Conservation (phyloP, 2,329 filamentous ascomycete species). For the Penicillium aurantiogriseum region DNA sequence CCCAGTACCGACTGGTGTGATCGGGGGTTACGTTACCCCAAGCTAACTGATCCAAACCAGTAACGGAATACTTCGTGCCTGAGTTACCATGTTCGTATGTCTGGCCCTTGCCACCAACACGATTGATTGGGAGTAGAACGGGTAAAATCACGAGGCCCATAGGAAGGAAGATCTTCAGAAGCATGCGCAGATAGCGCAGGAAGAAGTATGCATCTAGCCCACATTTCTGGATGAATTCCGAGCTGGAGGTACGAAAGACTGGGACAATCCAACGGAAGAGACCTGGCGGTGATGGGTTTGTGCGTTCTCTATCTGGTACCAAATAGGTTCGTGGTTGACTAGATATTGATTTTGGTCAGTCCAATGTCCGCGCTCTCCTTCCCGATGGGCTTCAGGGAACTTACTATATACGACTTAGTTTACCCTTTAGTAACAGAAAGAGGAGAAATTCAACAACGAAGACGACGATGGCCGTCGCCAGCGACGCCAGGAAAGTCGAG, state of each 20-base stretch:
- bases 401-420: conserved; percentile 79
- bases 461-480: conserved; percentile 61
- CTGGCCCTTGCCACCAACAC: conserved; percentile 65
- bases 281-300: conserved; percentile 65
- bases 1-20: conserved; percentile 72
- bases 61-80: conserved; percentile 49
- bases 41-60: conserved; percentile 75
- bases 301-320: conserved; percentile 80
- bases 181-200: conserved; percentile 79
- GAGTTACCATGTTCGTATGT: conserved; percentile 45
- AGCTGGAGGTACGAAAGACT: conserved; percentile 67
- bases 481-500: conserved; percentile 62
- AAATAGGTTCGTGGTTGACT: conserved; percentile 83
- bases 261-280: conserved; percentile 55
- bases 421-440: conserved; percentile 76
- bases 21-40: conserved; percentile 78
- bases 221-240: conserved; percentile 90
- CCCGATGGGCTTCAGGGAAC: conserved; percentile 30
- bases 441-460: conserved; percentile 63
- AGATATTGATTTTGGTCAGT: conserved; percentile 10
- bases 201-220: conserved; percentile 98
- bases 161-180: conserved; percentile 89
- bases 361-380: background rate
- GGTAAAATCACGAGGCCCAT: conserved; percentile 76
- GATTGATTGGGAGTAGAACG: conserved; percentile 82